These are phyloP conservation scores for Diplosphaera chodatii DNA, from an alignment of 139 green algal species.

Conservation along the genomic window DNA sequence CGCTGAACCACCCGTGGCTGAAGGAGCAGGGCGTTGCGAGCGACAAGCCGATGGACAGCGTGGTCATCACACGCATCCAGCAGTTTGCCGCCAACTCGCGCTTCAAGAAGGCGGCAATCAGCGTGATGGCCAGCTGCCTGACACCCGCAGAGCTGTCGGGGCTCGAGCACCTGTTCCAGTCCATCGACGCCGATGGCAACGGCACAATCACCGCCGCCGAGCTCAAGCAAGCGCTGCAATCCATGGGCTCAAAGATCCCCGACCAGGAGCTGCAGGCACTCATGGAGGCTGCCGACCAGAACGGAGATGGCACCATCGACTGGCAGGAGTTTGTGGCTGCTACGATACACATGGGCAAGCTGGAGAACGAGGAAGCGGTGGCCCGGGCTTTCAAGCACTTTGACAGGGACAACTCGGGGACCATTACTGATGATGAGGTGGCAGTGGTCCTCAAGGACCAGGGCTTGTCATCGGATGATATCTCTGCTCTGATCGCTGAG, in stretches of 20 bases:
- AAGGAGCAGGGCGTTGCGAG: conserved; percentile 22
- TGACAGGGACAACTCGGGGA: conserved; percentile 23
- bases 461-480: conserved; percentile 14
- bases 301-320: conserved; percentile 27
- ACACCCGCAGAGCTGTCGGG: conserved; percentile 29
- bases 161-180: conserved; percentile 70
- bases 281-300: not conserved
- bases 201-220: conserved; percentile 76
- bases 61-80: conserved; percentile 34
- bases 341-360: conserved; percentile 53
- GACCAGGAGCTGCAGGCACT: not conserved
- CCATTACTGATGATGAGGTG: conserved; percentile 13
- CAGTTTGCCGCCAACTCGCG: conserved; percentile 77
- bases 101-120: conserved; percentile 74
- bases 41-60: conserved; percentile 32
- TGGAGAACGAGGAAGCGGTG: conserved; percentile 31
- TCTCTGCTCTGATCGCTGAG: conserved; percentile 15
- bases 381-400: conserved; percentile 41
- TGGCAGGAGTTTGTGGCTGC: conserved; percentile 52
- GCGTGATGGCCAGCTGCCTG: conserved; percentile 46
- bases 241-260: not conserved
- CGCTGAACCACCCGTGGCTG: conserved; percentile 35
- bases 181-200: conserved; percentile 65
- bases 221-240: conserved; percentile 27
- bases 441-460: conserved; percentile 1